phyloP scores from a whole-genome alignment of 1,284 basidiomycete species.

The Mycosarcoma mackinlayi region DNA sequence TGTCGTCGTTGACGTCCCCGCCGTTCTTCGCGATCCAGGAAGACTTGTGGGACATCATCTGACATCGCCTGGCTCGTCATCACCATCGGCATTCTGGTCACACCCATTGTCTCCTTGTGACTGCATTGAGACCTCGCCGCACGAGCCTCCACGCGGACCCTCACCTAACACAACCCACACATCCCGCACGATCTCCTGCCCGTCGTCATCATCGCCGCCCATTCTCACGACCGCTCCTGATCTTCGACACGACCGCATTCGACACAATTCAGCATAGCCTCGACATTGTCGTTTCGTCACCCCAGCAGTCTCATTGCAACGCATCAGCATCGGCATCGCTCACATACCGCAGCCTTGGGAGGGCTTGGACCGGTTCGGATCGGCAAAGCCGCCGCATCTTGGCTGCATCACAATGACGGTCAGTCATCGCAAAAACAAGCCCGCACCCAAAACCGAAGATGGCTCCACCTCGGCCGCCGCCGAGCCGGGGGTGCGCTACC shows the following conservation, averaged over 20 bases:
- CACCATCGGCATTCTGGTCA: too few relatives aligned
- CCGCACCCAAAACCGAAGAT: conserved; percentile 58
- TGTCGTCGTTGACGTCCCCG: conserved; percentile 8
- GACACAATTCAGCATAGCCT: neutral
- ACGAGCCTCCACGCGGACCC: conserved; percentile 21
- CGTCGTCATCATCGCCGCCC: neutral
- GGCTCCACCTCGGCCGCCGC: conserved; percentile 55
- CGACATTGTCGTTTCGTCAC: neutral
- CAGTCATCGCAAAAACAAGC: conserved; percentile 67
- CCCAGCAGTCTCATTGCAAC: neutral
- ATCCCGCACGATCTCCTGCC: neutral
- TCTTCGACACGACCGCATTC: neutral
- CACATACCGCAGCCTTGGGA: neutral
- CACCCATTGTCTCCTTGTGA: too few relatives aligned
- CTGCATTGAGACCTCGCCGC: conserved; percentile 12
- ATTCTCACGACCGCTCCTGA: too few relatives aligned
- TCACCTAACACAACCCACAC: too few relatives aligned
- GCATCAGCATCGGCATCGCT: neutral
- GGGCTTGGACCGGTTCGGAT: neutral
- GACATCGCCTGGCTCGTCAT: neutral
- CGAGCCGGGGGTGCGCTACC: conserved; percentile 66
- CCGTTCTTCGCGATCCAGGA: neutral
- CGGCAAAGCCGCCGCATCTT: conserved; percentile 2
- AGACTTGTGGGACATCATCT: neutral
- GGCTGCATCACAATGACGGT: conserved; percentile 62